Conservation (phyloP, 805 yeast genomes). For the Cyberlindnera misumaiensis region DNA sequence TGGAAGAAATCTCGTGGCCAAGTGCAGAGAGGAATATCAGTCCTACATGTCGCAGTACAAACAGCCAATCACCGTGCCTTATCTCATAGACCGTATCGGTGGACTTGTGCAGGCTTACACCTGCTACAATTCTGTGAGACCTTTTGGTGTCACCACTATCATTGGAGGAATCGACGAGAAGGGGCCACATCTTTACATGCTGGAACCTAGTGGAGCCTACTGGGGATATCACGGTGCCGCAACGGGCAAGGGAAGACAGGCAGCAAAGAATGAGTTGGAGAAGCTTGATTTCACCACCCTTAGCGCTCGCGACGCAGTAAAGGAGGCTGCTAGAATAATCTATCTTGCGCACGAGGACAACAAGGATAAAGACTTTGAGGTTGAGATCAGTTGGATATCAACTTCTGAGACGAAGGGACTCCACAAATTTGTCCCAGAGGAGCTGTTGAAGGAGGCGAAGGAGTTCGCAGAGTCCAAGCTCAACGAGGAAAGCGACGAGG, state of each 20-base stretch:
- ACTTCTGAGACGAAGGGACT: slow-evolving; percentile 66
- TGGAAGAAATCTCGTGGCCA: slow-evolving; percentile 85
- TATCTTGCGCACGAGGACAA: slow-evolving; percentile 95
- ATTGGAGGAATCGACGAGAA: slow-evolving; percentile 89
- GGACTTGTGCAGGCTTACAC: slow-evolving; percentile 93
- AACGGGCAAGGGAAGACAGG: slow-evolving; percentile 96
- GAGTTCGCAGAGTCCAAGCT: slow-evolving; percentile 77
- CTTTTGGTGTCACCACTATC: slow-evolving; percentile 90
- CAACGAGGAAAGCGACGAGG: slow-evolving; percentile 63
- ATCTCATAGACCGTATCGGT: slow-evolving; percentile 81
- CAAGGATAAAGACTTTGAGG: slow-evolving; percentile 94
- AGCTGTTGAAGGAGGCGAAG: slow-evolving; percentile 74
- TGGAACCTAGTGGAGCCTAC: slow-evolving; percentile 93
- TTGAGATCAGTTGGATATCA: slow-evolving; percentile 89
- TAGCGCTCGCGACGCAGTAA: slow-evolving; percentile 75
- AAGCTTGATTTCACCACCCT: slow-evolving; percentile 67
- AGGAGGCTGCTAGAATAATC: slow-evolving; percentile 89
- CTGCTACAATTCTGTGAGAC: slow-evolving; percentile 93
- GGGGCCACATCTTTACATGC: slow-evolving; percentile 91
- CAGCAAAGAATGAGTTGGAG: slow-evolving; percentile 95
- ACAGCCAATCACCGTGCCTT: slow-evolving; percentile 70
- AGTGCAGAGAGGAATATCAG: slow-evolving; percentile 89
- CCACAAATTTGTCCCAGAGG: slow-evolving; percentile 78
- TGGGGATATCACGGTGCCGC: slow-evolving; percentile 99
- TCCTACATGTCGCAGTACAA: slow-evolving; percentile 73